Evolutionary conservation across 2,329 filamentous ascomycete genomes (phyloP).

Genomic region (Talaromyces sp.): DNA sequence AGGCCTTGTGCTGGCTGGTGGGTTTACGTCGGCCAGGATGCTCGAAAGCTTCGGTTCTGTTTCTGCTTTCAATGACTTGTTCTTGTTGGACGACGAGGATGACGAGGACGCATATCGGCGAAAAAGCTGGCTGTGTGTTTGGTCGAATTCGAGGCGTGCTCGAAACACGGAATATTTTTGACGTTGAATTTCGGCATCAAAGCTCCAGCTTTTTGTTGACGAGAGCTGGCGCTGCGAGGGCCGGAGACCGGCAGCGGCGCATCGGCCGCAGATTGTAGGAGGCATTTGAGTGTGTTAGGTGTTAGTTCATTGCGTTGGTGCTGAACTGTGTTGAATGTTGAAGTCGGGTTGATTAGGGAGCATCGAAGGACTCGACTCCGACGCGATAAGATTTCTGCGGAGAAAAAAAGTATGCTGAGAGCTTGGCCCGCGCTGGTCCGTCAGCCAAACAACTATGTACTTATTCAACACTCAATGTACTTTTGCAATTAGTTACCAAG

Average conservation of each 20-base stretch:
- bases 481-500: neutral
- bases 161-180: neutral
- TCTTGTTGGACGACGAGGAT: neutral
- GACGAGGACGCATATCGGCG: conserved; percentile 2
- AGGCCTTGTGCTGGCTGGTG: conserved; percentile 67
- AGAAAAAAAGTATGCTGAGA: neutral
- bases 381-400: neutral
- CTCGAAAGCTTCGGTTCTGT: neutral
- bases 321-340: neutral
- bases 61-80: neutral
- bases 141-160: neutral
- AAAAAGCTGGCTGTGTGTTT: neutral
- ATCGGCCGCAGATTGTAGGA: conserved; percentile 8
- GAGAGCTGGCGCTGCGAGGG: neutral
- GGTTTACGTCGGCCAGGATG: conserved; percentile 38
- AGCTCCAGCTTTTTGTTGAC: neutral
- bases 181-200: neutral
- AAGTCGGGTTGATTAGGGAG: neutral
- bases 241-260: conserved; percentile 8
- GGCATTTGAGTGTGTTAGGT: conserved; percentile 11
- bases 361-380: too few species aligned
- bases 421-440: neutral
- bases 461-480: neutral
- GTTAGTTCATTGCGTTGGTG: neutral
- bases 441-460: neutral